phyloP scores from a whole-genome alignment of 805 yeast genomes.

The Soucietia sequanensis region DNA sequence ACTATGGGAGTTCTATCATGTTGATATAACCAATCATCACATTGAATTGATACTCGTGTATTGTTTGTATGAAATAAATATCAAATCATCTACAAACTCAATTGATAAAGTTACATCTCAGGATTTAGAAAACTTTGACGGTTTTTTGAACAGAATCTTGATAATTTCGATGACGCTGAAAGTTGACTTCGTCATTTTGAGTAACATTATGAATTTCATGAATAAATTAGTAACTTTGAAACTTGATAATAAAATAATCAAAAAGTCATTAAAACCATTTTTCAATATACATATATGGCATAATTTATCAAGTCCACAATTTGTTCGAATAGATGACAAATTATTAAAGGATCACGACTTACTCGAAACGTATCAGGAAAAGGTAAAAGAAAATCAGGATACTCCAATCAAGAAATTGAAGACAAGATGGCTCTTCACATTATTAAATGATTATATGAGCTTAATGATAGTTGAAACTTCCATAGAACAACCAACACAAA shows the following conservation, averaged over 20 bases:
- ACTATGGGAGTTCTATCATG: slow-evolving; percentile 42
- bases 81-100: neutral
- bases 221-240: slow-evolving; percentile 10
- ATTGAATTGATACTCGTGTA: slow-evolving; percentile 29
- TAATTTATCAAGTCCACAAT: slow-evolving; percentile 10
- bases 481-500: neutral
- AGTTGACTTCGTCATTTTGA: neutral
- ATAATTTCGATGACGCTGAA: slow-evolving; percentile 7
- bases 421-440: slow-evolving; percentile 6
- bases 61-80: slow-evolving; percentile 11
- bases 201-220: slow-evolving; percentile 1
- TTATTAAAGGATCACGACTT: neutral
- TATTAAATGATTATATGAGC: slow-evolving; percentile 5
- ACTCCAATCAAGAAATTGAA: slow-evolving; percentile 1
- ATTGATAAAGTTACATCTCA: slow-evolving; percentile 10
- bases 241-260: slow-evolving; percentile 1
- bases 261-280: slow-evolving; percentile 18
- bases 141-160: neutral
- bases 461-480: neutral
- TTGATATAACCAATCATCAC: slow-evolving; percentile 40
- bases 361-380: neutral
- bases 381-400: neutral
- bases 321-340: neutral
- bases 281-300: slow-evolving; percentile 35
- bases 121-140: neutral